Base-by-base conservation (phyloP, 495 filamentous ascomycete genomes). In the Talaromyces nanjingensis region DNA sequence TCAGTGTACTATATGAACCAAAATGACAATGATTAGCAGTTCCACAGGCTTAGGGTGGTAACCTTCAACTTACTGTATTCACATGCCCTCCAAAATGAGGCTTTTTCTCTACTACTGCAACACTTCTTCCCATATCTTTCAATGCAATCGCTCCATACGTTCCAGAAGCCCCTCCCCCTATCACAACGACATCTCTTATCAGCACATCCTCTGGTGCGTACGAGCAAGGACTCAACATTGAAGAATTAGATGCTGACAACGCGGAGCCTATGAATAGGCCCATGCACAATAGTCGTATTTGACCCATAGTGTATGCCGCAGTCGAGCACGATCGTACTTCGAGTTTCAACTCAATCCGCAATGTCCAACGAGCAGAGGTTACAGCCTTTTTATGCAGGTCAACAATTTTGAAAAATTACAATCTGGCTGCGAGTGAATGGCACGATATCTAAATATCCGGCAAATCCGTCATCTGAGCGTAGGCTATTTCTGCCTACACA, bases 41-140 rank as follows among this genome's bases (percentile, higher is more conserved):
- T 14, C n/a, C 39, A 45, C 39, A 45, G 4, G n/a, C 12, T 16
- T 14, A n/a, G 12, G 39, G 4, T 4, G 0, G 14, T 6, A 34
- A 45, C 4, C 6, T 45, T n/a, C 4, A 16, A n/a, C 39, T 45
- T n/a, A 45, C 39, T 0, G 78, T 80, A 29, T 79, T 65, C 3
- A 69, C 69, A 63, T 81, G 77, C 0, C 78, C 79, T 11, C 79
- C 78, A 6, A 82, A 69, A 20, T 33, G 45, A 25, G 47, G 58
- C 6, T 74, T 64, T 58, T 64, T 54, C 65, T 82, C 79, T 31
- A 81, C 66, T 20, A 82, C 55, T 18, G 73, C 65, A 22, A 82
- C 66, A 4, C 63, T 69, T 33, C 76, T 75, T 20, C 67, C 65
- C 33, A 67, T 61, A 63, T 79, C 69, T 12, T 60, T 55, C 0